Base-by-base conservation (phyloP, 2,329 filamentous ascomycete species). In the Coleophoma eucalyptorum region DNA sequence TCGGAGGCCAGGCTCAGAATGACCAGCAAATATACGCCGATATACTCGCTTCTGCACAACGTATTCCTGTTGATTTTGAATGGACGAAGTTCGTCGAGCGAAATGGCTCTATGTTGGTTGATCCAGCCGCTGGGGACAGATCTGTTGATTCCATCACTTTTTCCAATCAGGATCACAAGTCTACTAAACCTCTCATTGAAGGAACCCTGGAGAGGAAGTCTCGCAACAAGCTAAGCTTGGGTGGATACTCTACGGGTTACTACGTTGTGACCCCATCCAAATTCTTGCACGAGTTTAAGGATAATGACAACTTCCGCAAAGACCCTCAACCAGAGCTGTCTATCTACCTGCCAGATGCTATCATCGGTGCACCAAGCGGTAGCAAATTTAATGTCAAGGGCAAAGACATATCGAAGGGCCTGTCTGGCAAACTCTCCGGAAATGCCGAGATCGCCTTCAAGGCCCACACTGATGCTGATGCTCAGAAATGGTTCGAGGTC, bases 241-340 rank as follows among this genome's bases (percentile, higher is more conserved):
- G 87, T 71, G 87, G 87, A 52, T 94, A 89, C 70, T 85, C 83
- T 56, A 82, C 88, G 0, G 83, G 81, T 50, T 96, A 95, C 77
- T 99, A 96, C 66, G 93, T 94, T 50, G 83, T 97, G 44, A 96
- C 91, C 0, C 88, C 90, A 0, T 81, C 89, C 51, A 90, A 89
- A 64, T 99, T 87, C 72, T 73, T 99, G 52, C 94, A 99, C 73
- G 92, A 97, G 70, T 99, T 96, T 78, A 96, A 96, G 72, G 91
- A 95, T 64, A 87, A 89, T 65, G 93, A 97, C 63, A 80, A 84
- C 63, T 59, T 78, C 47, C 77, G 78, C 44, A 72, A 82, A 62
- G 90, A 96, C 55, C 90, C 90, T 10, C 78, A 80, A 50, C 93
- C 94, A 0, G 93, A 99, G 67, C 76, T 94, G 38, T 94, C 89